These are phyloP conservation scores for Aplosporella prunicola DNA, from an alignment of 2,329 filamentous ascomycete genomes.

Conservation along the genomic window DNA sequence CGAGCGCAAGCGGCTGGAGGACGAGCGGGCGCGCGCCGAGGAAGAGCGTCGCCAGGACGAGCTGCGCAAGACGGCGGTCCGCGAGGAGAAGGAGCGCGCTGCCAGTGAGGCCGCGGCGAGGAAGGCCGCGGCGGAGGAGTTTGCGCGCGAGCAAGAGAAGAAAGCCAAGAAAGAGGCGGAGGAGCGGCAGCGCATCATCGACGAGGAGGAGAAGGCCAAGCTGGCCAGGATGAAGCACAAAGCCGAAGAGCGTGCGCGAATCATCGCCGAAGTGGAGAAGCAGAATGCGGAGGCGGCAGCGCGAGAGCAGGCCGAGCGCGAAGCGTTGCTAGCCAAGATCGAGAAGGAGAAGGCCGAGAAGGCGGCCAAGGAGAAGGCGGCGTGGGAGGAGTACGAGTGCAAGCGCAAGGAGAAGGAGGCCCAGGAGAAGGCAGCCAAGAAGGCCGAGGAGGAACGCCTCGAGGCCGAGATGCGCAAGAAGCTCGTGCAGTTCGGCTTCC, in stretches of 20 bases:
- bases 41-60: conserved; percentile 17
- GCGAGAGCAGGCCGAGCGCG: conserved; percentile 27
- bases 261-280: conserved; percentile 19
- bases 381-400: conserved; percentile 31
- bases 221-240: too few species aligned
- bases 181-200: conserved; percentile 28
- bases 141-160: conserved; percentile 17
- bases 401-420: conserved; percentile 34
- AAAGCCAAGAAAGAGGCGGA: conserved; percentile 30
- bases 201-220: conserved; percentile 19
- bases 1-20: conserved; percentile 18
- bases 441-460: conserved; percentile 32
- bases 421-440: conserved; percentile 31
- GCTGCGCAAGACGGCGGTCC: conserved; percentile 22
- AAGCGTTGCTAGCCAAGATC: conserved; percentile 30
- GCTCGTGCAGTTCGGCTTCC: conserved; percentile 36
- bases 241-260: conserved; percentile 17
- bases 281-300: conserved; percentile 23
- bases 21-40: conserved; percentile 13
- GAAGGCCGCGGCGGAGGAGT: conserved; percentile 17
- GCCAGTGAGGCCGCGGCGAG: conserved; percentile 20
- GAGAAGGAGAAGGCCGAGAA: conserved; percentile 31
- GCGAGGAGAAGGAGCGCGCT: conserved; percentile 27
- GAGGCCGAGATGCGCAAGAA: conserved; percentile 37
- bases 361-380: conserved; percentile 33